Percentiles rank a stretch among this genome's conserved stretches.
Evolutionary conservation across 495 filamentous ascomycete genomes (phyloP).

Genomic region (Penicillium angulare): DNA sequence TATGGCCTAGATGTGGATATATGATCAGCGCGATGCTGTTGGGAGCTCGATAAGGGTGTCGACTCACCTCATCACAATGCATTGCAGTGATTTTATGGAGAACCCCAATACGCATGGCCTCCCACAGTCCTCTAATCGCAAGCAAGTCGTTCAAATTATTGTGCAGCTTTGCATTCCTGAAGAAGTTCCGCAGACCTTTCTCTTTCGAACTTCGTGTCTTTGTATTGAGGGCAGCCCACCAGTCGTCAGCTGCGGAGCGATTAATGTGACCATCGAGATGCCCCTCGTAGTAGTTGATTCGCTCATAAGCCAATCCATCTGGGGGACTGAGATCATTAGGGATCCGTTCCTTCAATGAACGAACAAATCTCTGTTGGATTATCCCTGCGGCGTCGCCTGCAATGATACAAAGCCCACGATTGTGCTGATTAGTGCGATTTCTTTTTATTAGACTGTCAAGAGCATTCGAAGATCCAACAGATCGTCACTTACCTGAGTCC

Average conservation of each 20-base stretch:
- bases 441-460: neutral
- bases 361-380: slow-evolving; percentile 3
- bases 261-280: slow-evolving; percentile 1
- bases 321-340: slow-evolving; percentile 9
- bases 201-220: slow-evolving; percentile 3
- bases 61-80: slow-evolving; percentile 12
- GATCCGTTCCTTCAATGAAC: slow-evolving; percentile 7
- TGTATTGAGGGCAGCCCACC: slow-evolving; percentile 5
- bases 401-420: no score
- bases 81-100: slow-evolving; percentile 14
- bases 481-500: neutral
- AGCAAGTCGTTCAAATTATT: slow-evolving; percentile 5
- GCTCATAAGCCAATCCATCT: slow-evolving; percentile 13
- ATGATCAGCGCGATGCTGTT: neutral
- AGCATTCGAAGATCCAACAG: neutral
- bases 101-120: slow-evolving; percentile 10
- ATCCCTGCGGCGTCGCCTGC: no score
- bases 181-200: slow-evolving; percentile 4
- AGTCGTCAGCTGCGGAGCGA: slow-evolving; percentile 2
- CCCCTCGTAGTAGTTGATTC: slow-evolving; percentile 13
- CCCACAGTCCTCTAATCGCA: slow-evolving; percentile 4
- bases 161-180: neutral
- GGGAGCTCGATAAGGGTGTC: neutral
- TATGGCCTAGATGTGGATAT: neutral
- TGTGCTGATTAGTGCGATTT: no score